phyloP scores from a whole-genome alignment of 108 stramenopile genomes.

The Epithemia pelagica region DNA sequence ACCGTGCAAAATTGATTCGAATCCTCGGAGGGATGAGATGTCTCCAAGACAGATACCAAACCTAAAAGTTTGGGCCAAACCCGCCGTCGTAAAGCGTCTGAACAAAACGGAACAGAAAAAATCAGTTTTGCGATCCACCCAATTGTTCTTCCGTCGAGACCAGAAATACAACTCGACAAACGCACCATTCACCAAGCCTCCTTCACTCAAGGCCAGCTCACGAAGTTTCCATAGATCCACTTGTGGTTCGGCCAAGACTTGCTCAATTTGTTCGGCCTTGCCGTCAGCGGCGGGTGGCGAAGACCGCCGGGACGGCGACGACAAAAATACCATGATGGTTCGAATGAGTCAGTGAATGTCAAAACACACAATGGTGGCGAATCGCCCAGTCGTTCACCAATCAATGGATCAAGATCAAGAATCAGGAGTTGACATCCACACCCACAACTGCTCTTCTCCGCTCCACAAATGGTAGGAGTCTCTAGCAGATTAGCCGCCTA shows the following conservation, averaged over 20 bases:
- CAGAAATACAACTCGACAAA: too few species aligned
- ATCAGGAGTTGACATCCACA: too few species aligned
- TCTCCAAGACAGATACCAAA: slow-evolving; percentile 7
- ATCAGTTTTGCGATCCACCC: too few species aligned
- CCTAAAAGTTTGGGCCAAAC: slow-evolving; percentile 86
- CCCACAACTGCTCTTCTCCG: too few species aligned
- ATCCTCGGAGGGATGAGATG: neutral
- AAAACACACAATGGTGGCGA: too few species aligned
- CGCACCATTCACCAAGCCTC: slow-evolving; percentile 79
- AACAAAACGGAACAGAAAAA: slow-evolving; percentile 1
- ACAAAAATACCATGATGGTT: neutral
- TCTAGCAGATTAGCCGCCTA: too few species aligned
- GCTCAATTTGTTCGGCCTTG: slow-evolving; percentile 55
- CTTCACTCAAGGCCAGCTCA: slow-evolving; percentile 67
- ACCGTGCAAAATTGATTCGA: neutral
- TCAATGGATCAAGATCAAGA: too few species aligned
- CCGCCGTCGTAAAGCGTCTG: slow-evolving; percentile 69
- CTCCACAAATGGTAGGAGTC: too few species aligned
- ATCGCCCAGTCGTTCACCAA: too few species aligned
- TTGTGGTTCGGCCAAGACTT: slow-evolving; percentile 46
- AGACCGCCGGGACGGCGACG: slow-evolving; percentile 1
- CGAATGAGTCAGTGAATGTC: too few species aligned
- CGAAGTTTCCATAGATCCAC: slow-evolving; percentile 80
- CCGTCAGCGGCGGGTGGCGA: slow-evolving; percentile 6
- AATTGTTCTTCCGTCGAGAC: too few species aligned